phyloP scores from a whole-genome alignment of 2,329 filamentous ascomycete genomes.

The Dothistroma pini region DNA sequence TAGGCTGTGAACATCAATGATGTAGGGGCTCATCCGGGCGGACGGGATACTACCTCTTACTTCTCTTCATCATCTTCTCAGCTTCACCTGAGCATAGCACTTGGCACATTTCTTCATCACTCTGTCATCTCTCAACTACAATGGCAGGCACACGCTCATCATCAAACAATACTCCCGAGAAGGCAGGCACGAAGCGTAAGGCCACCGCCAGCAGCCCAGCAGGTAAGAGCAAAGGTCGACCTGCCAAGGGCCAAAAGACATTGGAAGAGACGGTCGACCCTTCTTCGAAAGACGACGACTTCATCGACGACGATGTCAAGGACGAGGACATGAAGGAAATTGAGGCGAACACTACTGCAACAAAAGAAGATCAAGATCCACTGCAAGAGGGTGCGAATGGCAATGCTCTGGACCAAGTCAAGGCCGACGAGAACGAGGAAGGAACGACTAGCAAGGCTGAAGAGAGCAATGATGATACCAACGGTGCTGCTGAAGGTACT shows the following conservation, averaged over 20 bases:
- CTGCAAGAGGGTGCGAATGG: conserved; percentile 11
- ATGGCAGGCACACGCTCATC: conserved; percentile 16
- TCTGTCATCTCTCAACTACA: neutral
- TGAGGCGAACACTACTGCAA: conserved; percentile 16
- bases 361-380: conserved; percentile 3
- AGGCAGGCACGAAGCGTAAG: conserved; percentile 38
- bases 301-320: conserved; percentile 17
- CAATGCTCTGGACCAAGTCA: conserved; percentile 30
- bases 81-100: neutral
- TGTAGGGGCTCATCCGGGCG: neutral
- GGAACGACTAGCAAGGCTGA: conserved; percentile 29
- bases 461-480: conserved; percentile 14
- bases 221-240: conserved; percentile 37
- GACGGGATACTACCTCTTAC: neutral
- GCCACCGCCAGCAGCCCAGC: conserved; percentile 36
- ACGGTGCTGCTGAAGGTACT: conserved; percentile 20
- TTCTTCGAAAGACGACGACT: conserved; percentile 11
- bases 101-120: too few species aligned
- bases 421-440: conserved; percentile 31
- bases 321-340: conserved; percentile 33
- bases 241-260: conserved; percentile 48
- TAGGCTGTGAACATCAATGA: neutral
- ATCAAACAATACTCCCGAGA: conserved; percentile 13
- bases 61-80: neutral
- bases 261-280: conserved; percentile 47